Conservation (phyloP, 768 basidiomycete genomes). For the Lenzites betulinus region DNA sequence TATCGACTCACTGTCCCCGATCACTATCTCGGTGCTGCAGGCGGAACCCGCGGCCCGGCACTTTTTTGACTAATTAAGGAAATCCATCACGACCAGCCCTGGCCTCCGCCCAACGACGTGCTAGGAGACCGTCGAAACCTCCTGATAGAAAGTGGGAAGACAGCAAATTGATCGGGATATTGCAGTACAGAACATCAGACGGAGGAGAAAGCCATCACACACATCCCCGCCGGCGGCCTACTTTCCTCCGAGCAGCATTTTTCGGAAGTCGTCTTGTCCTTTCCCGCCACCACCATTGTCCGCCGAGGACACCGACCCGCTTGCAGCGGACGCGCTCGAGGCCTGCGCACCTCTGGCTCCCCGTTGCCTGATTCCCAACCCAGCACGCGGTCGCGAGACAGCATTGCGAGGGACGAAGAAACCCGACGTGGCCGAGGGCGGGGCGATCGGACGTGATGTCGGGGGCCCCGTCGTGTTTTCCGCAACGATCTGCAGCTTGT, state of each 20-base stretch:
- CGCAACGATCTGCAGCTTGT: conserved; percentile 59
- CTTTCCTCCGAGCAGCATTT: conserved; percentile 56
- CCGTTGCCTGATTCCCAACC: conserved; percentile 59
- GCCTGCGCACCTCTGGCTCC: conserved; percentile 14
- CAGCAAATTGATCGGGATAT: background rate
- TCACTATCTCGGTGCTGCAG: background rate
- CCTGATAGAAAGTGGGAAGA: background rate
- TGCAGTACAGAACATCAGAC: background rate
- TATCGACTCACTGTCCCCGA: too few species aligned
- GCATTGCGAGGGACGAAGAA: conserved; percentile 72
- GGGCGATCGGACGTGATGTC: conserved; percentile 23
- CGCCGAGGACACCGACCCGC: conserved; percentile 26
- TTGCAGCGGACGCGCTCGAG: conserved; percentile 13
- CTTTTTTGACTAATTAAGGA: background rate
- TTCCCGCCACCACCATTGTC: conserved; percentile 38
- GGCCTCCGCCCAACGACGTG: too few species aligned
- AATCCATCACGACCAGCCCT: background rate
- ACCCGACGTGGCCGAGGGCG: conserved; percentile 41
- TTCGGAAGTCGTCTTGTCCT: conserved; percentile 85
- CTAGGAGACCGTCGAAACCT: background rate
- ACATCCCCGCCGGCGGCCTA: background rate
- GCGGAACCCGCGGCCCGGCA: too few species aligned
- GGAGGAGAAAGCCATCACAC: background rate
- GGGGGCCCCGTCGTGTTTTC: conserved; percentile 33
- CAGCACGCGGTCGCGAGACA: conserved; percentile 67